Conservation (phyloP, 2,329 filamentous ascomycete genomes). For the Aspergillus brunneoviolaceus region DNA sequence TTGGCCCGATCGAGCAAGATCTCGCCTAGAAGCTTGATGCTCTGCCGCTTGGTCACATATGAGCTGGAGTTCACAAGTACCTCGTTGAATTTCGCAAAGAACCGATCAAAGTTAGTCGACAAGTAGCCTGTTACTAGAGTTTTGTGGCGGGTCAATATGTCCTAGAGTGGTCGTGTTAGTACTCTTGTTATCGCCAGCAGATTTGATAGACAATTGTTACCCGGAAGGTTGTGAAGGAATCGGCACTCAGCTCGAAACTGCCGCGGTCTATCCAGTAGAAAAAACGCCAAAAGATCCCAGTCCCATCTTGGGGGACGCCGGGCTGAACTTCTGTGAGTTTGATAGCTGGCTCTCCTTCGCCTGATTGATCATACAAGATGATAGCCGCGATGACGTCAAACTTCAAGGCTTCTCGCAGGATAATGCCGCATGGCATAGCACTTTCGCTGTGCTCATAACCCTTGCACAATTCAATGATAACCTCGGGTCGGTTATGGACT, state of each 20-base stretch:
- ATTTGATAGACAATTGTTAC: slow-evolving; percentile 48
- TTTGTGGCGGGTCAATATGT: slow-evolving; percentile 93
- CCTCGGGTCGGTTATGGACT: slow-evolving; percentile 79
- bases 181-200: neutral
- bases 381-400: slow-evolving; percentile 87
- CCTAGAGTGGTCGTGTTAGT: slow-evolving; percentile 52
- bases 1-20: slow-evolving; percentile 92
- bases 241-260: slow-evolving; percentile 93
- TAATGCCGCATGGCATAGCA: slow-evolving; percentile 85
- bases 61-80: slow-evolving; percentile 86
- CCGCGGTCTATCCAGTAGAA: slow-evolving; percentile 97
- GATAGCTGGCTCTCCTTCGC: slow-evolving; percentile 69
- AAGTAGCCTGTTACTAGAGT: slow-evolving; percentile 84
- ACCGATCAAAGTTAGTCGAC: slow-evolving; percentile 83
- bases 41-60: slow-evolving; percentile 97
- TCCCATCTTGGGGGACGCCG: slow-evolving; percentile 70
- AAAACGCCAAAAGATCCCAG: slow-evolving; percentile 93
- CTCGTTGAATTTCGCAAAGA: slow-evolving; percentile 88
- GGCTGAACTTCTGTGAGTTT: slow-evolving; percentile 76
- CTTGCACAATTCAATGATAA: slow-evolving; percentile 82
- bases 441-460: slow-evolving; percentile 90
- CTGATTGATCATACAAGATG: slow-evolving; percentile 87
- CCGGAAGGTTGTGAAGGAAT: slow-evolving; percentile 96
- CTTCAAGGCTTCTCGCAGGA: slow-evolving; percentile 85
- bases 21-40: slow-evolving; percentile 94